Base-by-base conservation (phyloP, 2,329 filamentous ascomycete species). In the Epichloe bromicola region DNA sequence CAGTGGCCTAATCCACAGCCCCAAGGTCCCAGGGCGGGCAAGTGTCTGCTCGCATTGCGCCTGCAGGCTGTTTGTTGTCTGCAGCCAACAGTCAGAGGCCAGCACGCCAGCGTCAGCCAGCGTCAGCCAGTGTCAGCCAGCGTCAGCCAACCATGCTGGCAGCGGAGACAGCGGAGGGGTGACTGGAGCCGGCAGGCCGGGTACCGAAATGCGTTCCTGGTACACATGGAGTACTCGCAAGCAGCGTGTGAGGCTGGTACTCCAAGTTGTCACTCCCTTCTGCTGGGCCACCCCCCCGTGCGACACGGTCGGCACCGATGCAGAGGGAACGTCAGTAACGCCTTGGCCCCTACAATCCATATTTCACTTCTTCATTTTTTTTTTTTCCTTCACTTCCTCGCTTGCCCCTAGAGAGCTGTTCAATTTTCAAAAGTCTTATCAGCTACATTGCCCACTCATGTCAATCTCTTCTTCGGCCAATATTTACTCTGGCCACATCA, bases 271-370 rank as follows among this genome's bases (percentile, higher is more conserved):
- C 20, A 43, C 33, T 48, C 46, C 50, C 46, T 49, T 41, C 14
- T 36, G 34, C 44, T 44, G 46, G 30, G 34, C 19, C 41, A 42
- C 34, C 53, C 46, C 23, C 23, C 48, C 52, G 37, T 38, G 40
- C 37, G 36, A 36, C 47, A 38, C 47, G 34, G 48, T 46, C 49
- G 49, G 44, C 45, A 40, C 34, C 49, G 48, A 52, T 52, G 23
- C 44, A 50, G 48, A 43, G 40, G 39, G 43, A 45, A 46, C 38
- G 47, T 20, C 51, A 51, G n/a, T 17, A 51, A 51, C 12, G 30
- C 33, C 45, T 47, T 15, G 12, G 34, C 50, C 26, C 49, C 39
- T 34, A 47, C 50, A 48, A 46, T 49, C 46, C 51, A 50, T 20
- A 45, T 42, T 46, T 41, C 37, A 46, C 34, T 34, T 51, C n/a